Conservation (phyloP, 1,284 basidiomycete species). For the Coniferiporia sulphurascens region DNA sequence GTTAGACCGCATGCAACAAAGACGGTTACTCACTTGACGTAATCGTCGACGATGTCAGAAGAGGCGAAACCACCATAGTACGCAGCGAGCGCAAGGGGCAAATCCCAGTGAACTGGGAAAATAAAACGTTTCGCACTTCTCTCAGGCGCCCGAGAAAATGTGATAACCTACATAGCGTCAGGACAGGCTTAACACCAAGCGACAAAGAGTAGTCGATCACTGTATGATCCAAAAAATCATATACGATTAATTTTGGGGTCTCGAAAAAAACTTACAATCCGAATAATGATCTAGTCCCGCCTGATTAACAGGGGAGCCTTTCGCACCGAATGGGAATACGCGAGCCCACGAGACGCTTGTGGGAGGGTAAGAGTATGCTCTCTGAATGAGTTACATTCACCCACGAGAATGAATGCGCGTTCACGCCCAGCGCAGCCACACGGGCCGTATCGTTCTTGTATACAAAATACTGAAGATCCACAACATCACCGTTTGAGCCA, state of each 20-base stretch:
- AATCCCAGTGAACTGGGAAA: constrained; percentile 42
- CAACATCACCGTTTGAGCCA: constrained; percentile 30
- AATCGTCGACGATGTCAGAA: constrained; percentile 41
- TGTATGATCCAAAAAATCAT: constrained; percentile 16
- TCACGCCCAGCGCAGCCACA: constrained; percentile 40
- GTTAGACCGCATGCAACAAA: background rate
- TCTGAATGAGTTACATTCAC: constrained; percentile 14
- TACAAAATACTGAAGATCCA: constrained; percentile 42
- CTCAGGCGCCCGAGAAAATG: background rate
- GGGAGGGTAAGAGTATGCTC: background rate
- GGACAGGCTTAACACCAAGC: constrained; percentile 40
- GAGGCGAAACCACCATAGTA: constrained; percentile 46
- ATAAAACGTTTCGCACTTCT: no score
- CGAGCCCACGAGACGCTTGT: constrained; percentile 43
- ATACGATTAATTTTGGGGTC: background rate
- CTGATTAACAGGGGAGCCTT: constrained; percentile 43
- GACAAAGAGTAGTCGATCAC: constrained; percentile 42
- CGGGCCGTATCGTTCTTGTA: constrained; percentile 45
- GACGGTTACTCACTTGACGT: constrained; percentile 33
- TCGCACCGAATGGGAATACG: constrained; percentile 43
- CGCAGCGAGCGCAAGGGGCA: constrained; percentile 38
- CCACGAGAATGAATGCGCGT: constrained; percentile 46
- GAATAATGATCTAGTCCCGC: constrained; percentile 41
- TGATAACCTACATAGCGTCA: constrained; percentile 36
- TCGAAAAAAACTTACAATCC: constrained; percentile 30